Base-by-base conservation (phyloP, 257 asterid species). In the Nicotiana undulata region DNA sequence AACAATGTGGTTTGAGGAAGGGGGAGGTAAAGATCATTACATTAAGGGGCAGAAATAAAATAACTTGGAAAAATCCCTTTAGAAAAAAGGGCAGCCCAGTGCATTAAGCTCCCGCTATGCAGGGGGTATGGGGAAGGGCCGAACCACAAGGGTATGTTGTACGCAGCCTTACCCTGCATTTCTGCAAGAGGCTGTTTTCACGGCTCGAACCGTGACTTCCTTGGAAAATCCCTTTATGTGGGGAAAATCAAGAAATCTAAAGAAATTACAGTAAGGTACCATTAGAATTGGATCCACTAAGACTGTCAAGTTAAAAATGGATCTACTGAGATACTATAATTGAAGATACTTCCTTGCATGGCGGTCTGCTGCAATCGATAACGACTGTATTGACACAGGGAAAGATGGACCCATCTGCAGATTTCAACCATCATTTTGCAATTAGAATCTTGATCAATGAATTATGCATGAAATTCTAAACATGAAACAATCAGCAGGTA, bases 371-470 rank as follows among this genome's bases (percentile, higher is more conserved):
- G 97, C 98, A 88, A 93, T 83, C 0, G 98, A 92, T 85, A 94
- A 75, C 0, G 98, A 94, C 75, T 90, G 97, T 84, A 94, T 90
- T 8, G 98, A 85, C 59, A 94, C 87, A 37, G 94, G 94, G 81
- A 84, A 87, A 0, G 98, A 89, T 12, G 82, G 89, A 56, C 98
- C 98, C 97, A 94, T 93, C 98, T 94, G 97, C 92, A 89, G 63
- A 68, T 72, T 72, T 49, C 60, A 72, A 72, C 24, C 51, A 72
- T 44, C 77, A 22, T 20, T 28, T 22, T 44, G 59, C 16, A 15
- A 72, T 87, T 82, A 88, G 83, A 26, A 52, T 31, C 10, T 72
- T 46, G 59, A 29, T 65, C 74, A 16, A 44, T 65, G 49, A 64
- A 64, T 16, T 16, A 64, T 64, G 49, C 11, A 65, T 7, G 49